Evolutionary conservation across 208 protist species (phyloP).

Genomic region (Angomonas desouzai): DNA sequence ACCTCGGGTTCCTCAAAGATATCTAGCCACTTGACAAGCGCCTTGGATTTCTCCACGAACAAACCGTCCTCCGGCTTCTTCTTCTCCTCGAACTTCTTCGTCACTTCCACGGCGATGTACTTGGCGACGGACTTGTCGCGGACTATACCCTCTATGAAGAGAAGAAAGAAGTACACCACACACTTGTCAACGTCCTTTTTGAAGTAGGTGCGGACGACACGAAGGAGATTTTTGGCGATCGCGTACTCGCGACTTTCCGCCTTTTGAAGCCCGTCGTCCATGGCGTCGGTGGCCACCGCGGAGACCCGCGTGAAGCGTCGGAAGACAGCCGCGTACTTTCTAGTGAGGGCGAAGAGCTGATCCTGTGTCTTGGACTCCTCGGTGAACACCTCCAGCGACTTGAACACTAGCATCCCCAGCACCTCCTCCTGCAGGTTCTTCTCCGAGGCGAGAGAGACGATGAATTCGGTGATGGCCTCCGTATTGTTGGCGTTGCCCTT

Average conservation of each 20-base stretch:
- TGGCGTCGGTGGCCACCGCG: not conserved
- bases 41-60: not conserved
- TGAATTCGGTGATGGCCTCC: not conserved
- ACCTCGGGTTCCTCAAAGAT: not conserved
- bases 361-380: constrained; percentile 15
- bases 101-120: constrained; percentile 31
- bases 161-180: constrained; percentile 63
- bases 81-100: constrained; percentile 31
- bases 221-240: constrained; percentile 18
- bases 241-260: not conserved
- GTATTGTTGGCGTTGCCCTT: not conserved
- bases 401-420: constrained; percentile 34
- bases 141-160: constrained; percentile 72
- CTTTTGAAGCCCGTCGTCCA: not conserved
- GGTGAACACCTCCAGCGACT: constrained; percentile 41
- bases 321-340: not conserved
- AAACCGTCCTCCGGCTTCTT: constrained; percentile 9
- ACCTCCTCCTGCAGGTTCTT: constrained; percentile 26
- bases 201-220: constrained; percentile 20
- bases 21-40: constrained; percentile 1
- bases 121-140: constrained; percentile 44
- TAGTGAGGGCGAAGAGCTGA: constrained; percentile 21
- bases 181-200: constrained; percentile 46
- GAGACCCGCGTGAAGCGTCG: not conserved
- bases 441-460: constrained; percentile 6